These are phyloP conservation scores for Arachis stenosperma DNA, from an alignment of 306 rosid species.

Conservation along the genomic window DNA sequence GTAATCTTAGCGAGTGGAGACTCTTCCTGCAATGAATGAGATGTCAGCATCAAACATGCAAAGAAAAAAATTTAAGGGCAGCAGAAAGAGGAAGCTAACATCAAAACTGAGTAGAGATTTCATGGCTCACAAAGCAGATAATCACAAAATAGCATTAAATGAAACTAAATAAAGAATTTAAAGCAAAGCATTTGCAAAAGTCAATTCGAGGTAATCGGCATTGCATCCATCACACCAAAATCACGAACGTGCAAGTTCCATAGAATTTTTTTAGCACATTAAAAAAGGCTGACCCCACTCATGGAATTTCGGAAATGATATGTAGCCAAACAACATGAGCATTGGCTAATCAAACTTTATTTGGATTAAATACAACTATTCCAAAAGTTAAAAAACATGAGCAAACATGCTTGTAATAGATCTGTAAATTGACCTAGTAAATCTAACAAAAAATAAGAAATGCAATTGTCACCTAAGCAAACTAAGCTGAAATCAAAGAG, in stretches of 20 bases:
- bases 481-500: slow-evolving; percentile 1
- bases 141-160: slow-evolving; percentile 15
- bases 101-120: slow-evolving; percentile 1
- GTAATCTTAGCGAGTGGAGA: slow-evolving; percentile 88
- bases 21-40: slow-evolving; percentile 75
- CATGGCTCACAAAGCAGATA: slow-evolving; percentile 31
- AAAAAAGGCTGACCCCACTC: slow-evolving; percentile 1
- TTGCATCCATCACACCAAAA: slow-evolving; percentile 7
- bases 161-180: neutral
- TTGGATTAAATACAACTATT: neutral
- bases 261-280: slow-evolving; percentile 9
- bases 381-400: neutral
- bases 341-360: slow-evolving; percentile 22
- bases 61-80: neutral
- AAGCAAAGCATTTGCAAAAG: slow-evolving; percentile 16
- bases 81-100: neutral
- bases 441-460: slow-evolving; percentile 15
- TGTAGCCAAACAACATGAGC: slow-evolving; percentile 8
- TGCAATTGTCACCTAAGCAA: neutral
- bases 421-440: slow-evolving; percentile 2
- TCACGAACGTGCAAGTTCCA: neutral
- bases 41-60: slow-evolving; percentile 15
- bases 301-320: slow-evolving; percentile 2
- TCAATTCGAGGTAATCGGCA: slow-evolving; percentile 4
- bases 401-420: neutral